Evolutionary conservation across 495 filamentous ascomycete genomes (phyloP), one percentile per base, ranked within the genome.

Genomic region (Neurospora sp.): DNA sequence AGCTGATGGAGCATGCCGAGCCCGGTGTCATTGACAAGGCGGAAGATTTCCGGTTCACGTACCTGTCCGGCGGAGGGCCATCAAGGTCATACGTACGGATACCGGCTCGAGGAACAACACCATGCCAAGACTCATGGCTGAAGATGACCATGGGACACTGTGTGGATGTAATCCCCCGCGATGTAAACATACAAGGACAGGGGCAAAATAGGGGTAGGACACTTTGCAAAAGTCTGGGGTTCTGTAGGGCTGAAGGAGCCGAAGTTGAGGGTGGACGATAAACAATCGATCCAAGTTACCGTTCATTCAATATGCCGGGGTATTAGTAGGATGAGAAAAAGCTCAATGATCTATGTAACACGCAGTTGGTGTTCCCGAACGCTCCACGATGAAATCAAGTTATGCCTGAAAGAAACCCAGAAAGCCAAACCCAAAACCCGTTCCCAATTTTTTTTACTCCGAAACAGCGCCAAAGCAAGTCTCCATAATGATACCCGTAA

Each of bases 401-500:
- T 18, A 62, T 62, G 54, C 54, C 54, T 62, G 70, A 39, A 70
- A 46, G 39, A 74, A 40, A 39, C 40, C 23, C 40, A 37, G 44
- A 71, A 35, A 74, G 38, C 71, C 66, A 73, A 73, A 73, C 66
- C 72, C 72, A 73, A 62, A 35, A 31, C 54, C 23, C 54, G 54
- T 62, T 31, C 54, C 54, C 23, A 16, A 3, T 8, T 8, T 62
- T 62, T 70, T 37, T 27, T 73, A 73, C 72, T 73, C 72, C 37
- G 27, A 42, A 14, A 74, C 71, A 72, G 46, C 73, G 23, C 54
- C 71, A 42, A 76, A 75, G 44, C 35, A 76, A 46, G 79, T 79
- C 77, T 81, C 78, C 79, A 81, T 80, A 16, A 81, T 78, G 74
- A 81, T 80, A 73, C 80, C 80, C 9, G 79, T 80, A 69, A 82